Evolutionary conservation across 768 basidiomycete genomes (phyloP).

Genomic region (Auricularia cornea): DNA sequence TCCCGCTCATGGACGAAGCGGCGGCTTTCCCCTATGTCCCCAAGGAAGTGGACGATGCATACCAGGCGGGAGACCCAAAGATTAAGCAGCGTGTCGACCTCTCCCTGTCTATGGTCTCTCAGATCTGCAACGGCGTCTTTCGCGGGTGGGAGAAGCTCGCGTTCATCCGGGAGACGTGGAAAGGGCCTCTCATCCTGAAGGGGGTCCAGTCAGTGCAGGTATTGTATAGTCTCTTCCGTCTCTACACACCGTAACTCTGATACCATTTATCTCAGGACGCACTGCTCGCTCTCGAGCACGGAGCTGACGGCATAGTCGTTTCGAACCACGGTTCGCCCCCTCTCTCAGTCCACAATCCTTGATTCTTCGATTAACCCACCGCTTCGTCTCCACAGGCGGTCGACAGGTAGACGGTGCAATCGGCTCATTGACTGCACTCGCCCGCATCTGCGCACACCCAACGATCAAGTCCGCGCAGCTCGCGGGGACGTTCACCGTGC

Average conservation of each 20-base stretch:
- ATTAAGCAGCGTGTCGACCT: background rate
- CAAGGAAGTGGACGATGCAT: background rate
- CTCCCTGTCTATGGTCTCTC: background rate
- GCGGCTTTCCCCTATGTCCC: background rate
- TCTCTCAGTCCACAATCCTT: background rate
- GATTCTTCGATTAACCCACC: too few relatives aligned
- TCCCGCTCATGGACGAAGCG: background rate
- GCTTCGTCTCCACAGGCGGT: slow-evolving; percentile 10
- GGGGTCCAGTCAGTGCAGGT: slow-evolving; percentile 56
- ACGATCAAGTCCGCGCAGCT: slow-evolving; percentile 45
- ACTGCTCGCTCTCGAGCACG: slow-evolving; percentile 52
- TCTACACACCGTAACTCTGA: too few relatives aligned
- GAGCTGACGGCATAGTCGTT: slow-evolving; percentile 67
- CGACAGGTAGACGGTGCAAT: slow-evolving; percentile 60
- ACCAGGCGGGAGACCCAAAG: background rate
- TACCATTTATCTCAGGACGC: slow-evolving; percentile 40
- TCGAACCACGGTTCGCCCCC: slow-evolving; percentile 52
- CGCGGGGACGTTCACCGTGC: slow-evolving; percentile 42
- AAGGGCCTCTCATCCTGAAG: slow-evolving; percentile 68
- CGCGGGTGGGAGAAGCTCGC: slow-evolving; percentile 63
- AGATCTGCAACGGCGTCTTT: slow-evolving; percentile 48
- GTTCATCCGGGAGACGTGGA: slow-evolving; percentile 65
- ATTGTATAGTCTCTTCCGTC: background rate
- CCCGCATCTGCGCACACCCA: slow-evolving; percentile 56
- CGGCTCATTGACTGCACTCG: slow-evolving; percentile 62